Evolutionary conservation across 495 filamentous ascomycete species (phyloP).

Genomic region (Penicillium cinerascens): DNA sequence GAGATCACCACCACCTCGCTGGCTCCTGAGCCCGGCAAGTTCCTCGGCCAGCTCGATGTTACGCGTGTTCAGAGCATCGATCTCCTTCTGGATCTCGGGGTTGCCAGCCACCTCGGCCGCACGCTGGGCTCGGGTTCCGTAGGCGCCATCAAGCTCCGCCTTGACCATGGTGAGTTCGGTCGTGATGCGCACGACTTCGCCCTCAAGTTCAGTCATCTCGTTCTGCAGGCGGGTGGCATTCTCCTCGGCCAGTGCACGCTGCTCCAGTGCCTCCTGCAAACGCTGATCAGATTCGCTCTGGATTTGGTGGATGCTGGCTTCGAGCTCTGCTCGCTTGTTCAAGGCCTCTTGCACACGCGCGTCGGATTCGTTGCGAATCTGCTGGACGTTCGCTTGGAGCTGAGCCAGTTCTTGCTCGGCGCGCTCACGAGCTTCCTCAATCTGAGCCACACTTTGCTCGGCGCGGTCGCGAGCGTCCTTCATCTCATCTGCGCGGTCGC

Average conservation of each 20-base stretch:
- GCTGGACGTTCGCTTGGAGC: constrained; percentile 24
- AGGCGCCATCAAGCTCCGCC: constrained; percentile 92
- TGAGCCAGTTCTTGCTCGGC: constrained; percentile 33
- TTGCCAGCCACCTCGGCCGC: constrained; percentile 70
- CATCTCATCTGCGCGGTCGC: constrained; percentile 20
- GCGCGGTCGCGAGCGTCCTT: constrained; percentile 11
- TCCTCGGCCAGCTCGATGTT: constrained; percentile 59
- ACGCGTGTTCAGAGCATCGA: constrained; percentile 58
- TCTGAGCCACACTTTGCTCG: constrained; percentile 8
- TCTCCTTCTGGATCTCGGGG: constrained; percentile 62
- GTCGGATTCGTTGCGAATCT: not conserved
- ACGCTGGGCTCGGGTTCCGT: constrained; percentile 72
- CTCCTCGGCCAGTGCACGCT: constrained; percentile 38
- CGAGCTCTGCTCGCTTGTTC: constrained; percentile 9
- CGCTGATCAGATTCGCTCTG: constrained; percentile 34
- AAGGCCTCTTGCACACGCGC: not conserved
- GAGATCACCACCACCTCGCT: constrained; percentile 44
- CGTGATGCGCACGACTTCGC: constrained; percentile 78
- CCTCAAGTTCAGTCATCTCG: constrained; percentile 72
- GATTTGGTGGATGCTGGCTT: constrained; percentile 37
- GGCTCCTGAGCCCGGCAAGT: constrained; percentile 51
- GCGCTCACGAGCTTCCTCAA: constrained; percentile 26
- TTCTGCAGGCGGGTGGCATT: constrained; percentile 51
- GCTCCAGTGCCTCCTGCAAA: constrained; percentile 20
- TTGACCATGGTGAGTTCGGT: constrained; percentile 89